phyloP scores from a whole-genome alignment of 371 early-diverging fungal genomes.

The Encephalitozoon hellem region DNA sequence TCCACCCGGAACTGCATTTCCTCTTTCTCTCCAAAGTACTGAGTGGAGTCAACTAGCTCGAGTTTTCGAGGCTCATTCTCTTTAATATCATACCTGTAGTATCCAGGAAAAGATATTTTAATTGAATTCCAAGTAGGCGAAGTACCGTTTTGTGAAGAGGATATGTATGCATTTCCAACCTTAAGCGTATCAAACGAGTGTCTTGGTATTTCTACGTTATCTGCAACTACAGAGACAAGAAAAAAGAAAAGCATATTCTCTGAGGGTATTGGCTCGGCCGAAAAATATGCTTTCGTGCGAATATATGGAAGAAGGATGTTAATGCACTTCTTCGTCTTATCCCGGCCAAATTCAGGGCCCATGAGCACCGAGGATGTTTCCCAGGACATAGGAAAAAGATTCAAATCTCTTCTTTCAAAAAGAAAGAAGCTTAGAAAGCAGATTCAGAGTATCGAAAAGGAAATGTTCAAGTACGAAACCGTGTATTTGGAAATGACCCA shows the following conservation, averaged over 20 bases:
- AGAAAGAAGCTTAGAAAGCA: slow-evolving; percentile 15
- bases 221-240: background rate
- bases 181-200: background rate
- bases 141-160: background rate
- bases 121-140: background rate
- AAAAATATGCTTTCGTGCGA: background rate
- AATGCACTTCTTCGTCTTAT: background rate
- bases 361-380: background rate
- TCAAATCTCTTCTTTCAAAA: slow-evolving; percentile 10
- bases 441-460: slow-evolving; percentile 12
- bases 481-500: slow-evolving; percentile 31
- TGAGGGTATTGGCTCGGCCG: background rate
- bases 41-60: background rate
- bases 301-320: too few relatives aligned
- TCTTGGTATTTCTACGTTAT: slow-evolving; percentile 8
- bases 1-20: slow-evolving; percentile 2
- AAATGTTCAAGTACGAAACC: slow-evolving; percentile 43
- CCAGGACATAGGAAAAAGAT: background rate
- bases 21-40: background rate
- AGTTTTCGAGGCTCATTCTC: background rate
- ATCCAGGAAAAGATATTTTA: slow-evolving; percentile 8
- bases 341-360: background rate
- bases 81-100: background rate
- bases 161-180: background rate
- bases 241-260: background rate